These are phyloP conservation scores for Neostapfia colusana DNA, from an alignment of 176 grass and related monocot genomes.

Conservation along the genomic window DNA sequence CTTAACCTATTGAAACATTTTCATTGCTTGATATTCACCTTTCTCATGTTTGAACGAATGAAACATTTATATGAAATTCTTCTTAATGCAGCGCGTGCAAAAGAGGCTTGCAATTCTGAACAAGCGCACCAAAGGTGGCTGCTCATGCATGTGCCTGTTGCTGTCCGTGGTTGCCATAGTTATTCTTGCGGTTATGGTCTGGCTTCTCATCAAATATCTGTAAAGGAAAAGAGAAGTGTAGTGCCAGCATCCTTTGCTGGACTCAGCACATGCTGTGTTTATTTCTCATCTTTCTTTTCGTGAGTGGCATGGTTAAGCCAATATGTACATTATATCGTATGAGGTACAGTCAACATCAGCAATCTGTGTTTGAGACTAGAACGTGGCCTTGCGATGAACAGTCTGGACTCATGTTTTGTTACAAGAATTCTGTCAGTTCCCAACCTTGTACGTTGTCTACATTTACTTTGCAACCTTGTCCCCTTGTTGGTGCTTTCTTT, in stretches of 20 bases:
- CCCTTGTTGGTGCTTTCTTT: too few species aligned
- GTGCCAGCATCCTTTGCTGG: not conserved
- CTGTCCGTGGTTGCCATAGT: slow-evolving; percentile 68
- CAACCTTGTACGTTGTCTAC: too few species aligned
- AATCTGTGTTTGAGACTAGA: not conserved
- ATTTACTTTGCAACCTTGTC: too few species aligned
- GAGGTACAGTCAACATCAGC: slow-evolving; percentile 2
- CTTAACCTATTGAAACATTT: slow-evolving; percentile 1
- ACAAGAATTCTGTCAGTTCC: too few species aligned
- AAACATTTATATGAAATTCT: slow-evolving; percentile 2
- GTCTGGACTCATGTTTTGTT: too few species aligned
- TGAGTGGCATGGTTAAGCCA: slow-evolving; percentile 15
- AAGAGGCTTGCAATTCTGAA: slow-evolving; percentile 83
- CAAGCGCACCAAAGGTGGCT: slow-evolving; percentile 84
- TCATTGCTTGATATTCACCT: not conserved
- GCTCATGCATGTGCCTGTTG: slow-evolving; percentile 81
- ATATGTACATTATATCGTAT: slow-evolving; percentile 5
- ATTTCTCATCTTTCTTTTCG: slow-evolving; percentile 6
- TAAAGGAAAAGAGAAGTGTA: slow-evolving; percentile 34
- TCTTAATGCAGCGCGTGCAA: slow-evolving; percentile 66
- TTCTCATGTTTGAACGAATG: not conserved
- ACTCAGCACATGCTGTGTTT: slow-evolving; percentile 1
- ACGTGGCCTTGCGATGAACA: too few species aligned
- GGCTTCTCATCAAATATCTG: slow-evolving; percentile 88
- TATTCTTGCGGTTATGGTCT: slow-evolving; percentile 67